A percentile compares a stretch with the other conserved stretches of the same genome.
These are phyloP conservation scores for Raphanus hybrid DNA, from an alignment of 441 rosid genomes.

Conservation along the genomic window DNA sequence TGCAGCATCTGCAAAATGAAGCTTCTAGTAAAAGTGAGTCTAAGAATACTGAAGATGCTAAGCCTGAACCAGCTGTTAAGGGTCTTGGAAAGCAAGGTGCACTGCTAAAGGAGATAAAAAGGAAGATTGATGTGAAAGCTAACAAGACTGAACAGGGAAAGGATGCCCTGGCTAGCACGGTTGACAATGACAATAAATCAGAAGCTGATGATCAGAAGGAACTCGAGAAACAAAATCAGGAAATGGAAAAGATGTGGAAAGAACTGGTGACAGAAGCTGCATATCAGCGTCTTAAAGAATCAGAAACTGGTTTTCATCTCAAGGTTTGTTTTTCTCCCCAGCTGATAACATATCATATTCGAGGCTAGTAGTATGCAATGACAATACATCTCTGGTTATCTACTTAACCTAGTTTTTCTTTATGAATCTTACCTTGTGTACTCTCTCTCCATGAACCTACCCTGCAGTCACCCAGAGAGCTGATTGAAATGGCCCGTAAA, in stretches of 20 bases:
- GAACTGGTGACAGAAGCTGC: conserved; percentile 67
- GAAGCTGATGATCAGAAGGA: conserved; percentile 56
- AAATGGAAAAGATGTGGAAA: conserved; percentile 64
- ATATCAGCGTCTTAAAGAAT: conserved; percentile 75
- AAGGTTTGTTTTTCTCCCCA: conserved; percentile 56
- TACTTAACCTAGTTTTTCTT: neutral
- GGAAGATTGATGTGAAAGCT: conserved; percentile 60
- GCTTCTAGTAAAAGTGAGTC: conserved; percentile 78
- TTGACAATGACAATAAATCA: conserved; percentile 58
- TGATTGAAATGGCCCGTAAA: conserved; percentile 75
- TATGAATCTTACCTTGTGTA: conserved; percentile 50
- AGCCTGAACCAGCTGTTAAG: conserved; percentile 70
- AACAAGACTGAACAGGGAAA: conserved; percentile 58
- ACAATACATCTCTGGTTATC: conserved; percentile 21
- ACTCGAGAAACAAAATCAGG: conserved; percentile 56
- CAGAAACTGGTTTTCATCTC: conserved; percentile 81
- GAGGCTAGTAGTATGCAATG: conserved; percentile 19
- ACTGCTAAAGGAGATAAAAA: conserved; percentile 77
- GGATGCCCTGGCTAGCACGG: conserved; percentile 46
- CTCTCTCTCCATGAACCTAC: conserved; percentile 22
- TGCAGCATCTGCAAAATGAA: conserved; percentile 81
- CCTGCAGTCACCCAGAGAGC: conserved; percentile 67
- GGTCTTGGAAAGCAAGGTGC: conserved; percentile 92
- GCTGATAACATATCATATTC: conserved; percentile 25
- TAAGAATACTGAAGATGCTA: conserved; percentile 74